Conservation (phyloP, 495 filamentous ascomycete species). For the Diplogelasinospora grovesii region DNA sequence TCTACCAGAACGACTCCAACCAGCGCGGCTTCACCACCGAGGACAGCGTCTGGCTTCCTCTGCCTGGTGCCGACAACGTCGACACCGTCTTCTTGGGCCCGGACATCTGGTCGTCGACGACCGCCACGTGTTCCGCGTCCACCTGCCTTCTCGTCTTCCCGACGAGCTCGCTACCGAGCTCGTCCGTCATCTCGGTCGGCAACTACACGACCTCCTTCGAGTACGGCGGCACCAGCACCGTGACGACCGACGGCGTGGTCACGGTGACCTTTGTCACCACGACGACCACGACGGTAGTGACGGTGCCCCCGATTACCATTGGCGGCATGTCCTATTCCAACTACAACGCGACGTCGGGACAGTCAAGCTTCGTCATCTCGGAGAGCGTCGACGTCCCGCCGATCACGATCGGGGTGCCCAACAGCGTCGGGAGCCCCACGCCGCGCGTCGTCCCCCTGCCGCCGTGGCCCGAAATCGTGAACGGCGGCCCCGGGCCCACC, state of each 20-base stretch:
- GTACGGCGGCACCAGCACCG: conserved; percentile 3
- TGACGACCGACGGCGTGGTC: not conserved
- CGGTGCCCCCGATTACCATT: conserved; percentile 5
- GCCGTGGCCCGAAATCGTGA: conserved; percentile 12
- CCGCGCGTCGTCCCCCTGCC: conserved; percentile 11
- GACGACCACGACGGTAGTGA: conserved; percentile 12
- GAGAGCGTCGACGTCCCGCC: conserved; percentile 17
- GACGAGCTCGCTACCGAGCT: conserved; percentile 4
- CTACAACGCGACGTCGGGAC: conserved; percentile 1
- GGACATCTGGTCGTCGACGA: conserved; percentile 9
- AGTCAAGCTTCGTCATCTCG: conserved; percentile 1
- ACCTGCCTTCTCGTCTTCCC: conserved; percentile 15
- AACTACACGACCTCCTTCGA: conserved; percentile 18
- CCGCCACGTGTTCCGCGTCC: conserved; percentile 4
- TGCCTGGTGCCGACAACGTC: conserved; percentile 9
- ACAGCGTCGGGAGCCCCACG: conserved; percentile 5
- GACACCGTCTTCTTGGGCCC: conserved; percentile 13
- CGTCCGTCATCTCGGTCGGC: conserved; percentile 3
- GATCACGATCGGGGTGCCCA: conserved; percentile 1
- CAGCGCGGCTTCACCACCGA: conserved; percentile 18
- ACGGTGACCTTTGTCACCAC: conserved; percentile 6
- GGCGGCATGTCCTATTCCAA: conserved; percentile 9
- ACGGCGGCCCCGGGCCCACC: conserved; percentile 2
- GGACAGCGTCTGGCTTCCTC: conserved; percentile 18
- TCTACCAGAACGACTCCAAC: conserved; percentile 1